Conservation (phyloP, 306 rosid genomes). For the Cajanus cajan region DNA sequence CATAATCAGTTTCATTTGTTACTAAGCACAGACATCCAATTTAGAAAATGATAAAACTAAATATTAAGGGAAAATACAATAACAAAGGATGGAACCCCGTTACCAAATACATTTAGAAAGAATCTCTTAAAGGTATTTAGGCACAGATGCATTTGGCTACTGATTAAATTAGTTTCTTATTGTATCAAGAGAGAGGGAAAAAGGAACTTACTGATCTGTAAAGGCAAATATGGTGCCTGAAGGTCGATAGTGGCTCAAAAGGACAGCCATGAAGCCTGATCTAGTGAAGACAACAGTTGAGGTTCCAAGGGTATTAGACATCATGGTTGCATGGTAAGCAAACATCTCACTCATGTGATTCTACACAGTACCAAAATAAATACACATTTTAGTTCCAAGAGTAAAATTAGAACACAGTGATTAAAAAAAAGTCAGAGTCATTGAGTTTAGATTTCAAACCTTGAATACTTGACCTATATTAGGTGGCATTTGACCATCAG, state of each 20-base stretch:
- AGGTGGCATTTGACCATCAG: constrained; percentile 72
- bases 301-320: constrained; percentile 96
- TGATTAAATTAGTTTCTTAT: background rate
- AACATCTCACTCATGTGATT: constrained; percentile 99
- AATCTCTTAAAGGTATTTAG: background rate
- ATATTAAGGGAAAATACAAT: background rate
- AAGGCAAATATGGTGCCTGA: constrained; percentile 88
- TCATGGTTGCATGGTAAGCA: constrained; percentile 98
- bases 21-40: background rate
- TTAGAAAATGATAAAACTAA: background rate
- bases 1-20: background rate
- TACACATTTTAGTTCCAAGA: constrained; percentile 1
- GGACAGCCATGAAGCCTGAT: constrained; percentile 91
- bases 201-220: constrained; percentile 78
- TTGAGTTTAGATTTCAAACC: constrained; percentile 45
- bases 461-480: constrained; percentile 90
- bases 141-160: background rate
- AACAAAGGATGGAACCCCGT: background rate
- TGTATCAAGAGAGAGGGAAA: background rate
- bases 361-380: constrained; percentile 40
- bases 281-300: constrained; percentile 92
- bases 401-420: background rate
- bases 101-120: background rate
- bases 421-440: background rate
- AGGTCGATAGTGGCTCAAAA: constrained; percentile 91